These are phyloP conservation scores for Xylaria telfairii DNA, from an alignment of 495 filamentous ascomycete species.

Conservation along the genomic window DNA sequence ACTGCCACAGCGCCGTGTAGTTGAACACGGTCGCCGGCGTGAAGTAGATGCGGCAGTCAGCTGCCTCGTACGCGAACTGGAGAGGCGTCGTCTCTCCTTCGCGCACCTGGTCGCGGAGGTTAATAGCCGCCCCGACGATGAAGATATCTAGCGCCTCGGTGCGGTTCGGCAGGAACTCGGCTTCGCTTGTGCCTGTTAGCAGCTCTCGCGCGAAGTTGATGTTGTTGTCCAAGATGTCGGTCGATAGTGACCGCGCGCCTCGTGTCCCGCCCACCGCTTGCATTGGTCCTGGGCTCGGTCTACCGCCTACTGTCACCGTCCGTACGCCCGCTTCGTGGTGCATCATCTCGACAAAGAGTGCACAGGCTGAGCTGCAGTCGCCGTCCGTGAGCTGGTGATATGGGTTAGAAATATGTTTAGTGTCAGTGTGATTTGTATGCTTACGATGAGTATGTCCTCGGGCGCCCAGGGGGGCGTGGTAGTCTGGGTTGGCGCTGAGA, in stretches of 20 bases:
- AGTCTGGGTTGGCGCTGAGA: not conserved
- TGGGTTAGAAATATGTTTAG: constrained; percentile 30
- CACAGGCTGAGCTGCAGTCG: constrained; percentile 63
- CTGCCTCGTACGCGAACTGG: constrained; percentile 55
- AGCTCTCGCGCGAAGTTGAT: constrained; percentile 36
- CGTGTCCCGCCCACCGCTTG: constrained; percentile 64
- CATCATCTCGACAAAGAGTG: constrained; percentile 63
- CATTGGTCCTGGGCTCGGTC: constrained; percentile 55
- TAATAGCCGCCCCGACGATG: constrained; percentile 41
- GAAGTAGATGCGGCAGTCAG: constrained; percentile 56
- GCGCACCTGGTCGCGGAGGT: constrained; percentile 50
- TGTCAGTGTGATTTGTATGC: not conserved
- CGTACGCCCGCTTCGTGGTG: constrained; percentile 59
- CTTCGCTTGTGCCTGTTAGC: constrained; percentile 29
- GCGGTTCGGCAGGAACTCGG: constrained; percentile 34
- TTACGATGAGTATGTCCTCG: constrained; percentile 1
- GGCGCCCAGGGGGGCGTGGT: not conserved
- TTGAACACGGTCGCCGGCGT: constrained; percentile 51
- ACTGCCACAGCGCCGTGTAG: constrained; percentile 49
- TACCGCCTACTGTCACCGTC: constrained; percentile 62
- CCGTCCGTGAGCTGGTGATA: constrained; percentile 52
- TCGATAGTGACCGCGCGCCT: constrained; percentile 39
- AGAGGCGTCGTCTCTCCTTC: constrained; percentile 37
- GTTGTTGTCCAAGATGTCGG: constrained; percentile 37
- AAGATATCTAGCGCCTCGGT: constrained; percentile 38